These are phyloP conservation scores for Trichoderma koningii DNA, from an alignment of 2,329 filamentous ascomycete genomes.

Conservation along the genomic window DNA sequence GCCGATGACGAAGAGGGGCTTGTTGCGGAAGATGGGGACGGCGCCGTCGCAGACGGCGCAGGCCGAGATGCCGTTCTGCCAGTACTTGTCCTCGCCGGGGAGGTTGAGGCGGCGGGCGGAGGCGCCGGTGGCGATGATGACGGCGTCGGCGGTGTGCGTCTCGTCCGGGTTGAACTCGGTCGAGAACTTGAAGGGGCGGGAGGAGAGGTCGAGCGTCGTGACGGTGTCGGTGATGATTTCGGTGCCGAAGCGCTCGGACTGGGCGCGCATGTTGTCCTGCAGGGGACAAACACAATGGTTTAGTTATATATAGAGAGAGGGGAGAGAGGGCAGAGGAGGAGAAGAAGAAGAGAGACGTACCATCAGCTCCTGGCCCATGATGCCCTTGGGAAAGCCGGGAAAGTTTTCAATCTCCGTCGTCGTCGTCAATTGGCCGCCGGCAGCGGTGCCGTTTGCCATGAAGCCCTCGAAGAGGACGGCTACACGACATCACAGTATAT, in stretches of 20 bases:
- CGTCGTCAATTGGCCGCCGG: constrained; percentile 94
- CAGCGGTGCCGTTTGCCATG: constrained; percentile 93
- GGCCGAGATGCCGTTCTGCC: constrained; percentile 94
- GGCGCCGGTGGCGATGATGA: constrained; percentile 95
- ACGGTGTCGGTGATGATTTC: constrained; percentile 93
- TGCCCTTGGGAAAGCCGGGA: constrained; percentile 87
- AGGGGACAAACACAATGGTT: constrained; percentile 38
- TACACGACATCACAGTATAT: constrained; percentile 34
- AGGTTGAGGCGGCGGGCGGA: constrained; percentile 83
- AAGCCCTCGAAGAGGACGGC: constrained; percentile 96
- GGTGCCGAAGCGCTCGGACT: constrained; percentile 91
- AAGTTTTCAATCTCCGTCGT: constrained; percentile 99
- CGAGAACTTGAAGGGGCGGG: constrained; percentile 88
- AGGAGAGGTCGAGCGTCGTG: constrained; percentile 79
- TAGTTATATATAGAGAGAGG: neutral
- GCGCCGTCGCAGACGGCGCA: constrained; percentile 98
- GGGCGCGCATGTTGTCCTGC: constrained; percentile 82
- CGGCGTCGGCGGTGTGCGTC: constrained; percentile 82
- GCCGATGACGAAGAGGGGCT: constrained; percentile 92
- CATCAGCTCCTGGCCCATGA: constrained; percentile 89
- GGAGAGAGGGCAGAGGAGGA: no score
- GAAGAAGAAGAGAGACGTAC: constrained; percentile 41
- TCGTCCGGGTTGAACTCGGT: constrained; percentile 84
- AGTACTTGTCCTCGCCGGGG: constrained; percentile 89
- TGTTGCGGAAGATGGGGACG: constrained; percentile 95